These are phyloP conservation scores for Jamesozyma spencerorum DNA, from an alignment of 805 yeast species.

Conservation along the genomic window DNA sequence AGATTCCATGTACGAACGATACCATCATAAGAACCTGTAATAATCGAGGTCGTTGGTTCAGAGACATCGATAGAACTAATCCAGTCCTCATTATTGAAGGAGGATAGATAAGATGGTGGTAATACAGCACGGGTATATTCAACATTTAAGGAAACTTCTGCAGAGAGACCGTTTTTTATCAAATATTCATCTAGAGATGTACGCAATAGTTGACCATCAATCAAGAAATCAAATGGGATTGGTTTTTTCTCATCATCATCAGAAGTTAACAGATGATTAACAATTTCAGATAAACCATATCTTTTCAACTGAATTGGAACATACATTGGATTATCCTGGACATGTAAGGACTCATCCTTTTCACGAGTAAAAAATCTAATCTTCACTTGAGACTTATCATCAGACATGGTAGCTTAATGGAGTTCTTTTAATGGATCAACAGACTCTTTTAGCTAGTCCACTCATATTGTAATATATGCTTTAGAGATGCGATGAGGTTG, in stretches of 20 bases:
- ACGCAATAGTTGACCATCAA: conserved; percentile 75
- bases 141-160: conserved; percentile 66
- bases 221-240: conserved; percentile 85
- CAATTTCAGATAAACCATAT: conserved; percentile 89
- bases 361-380: conserved; percentile 82
- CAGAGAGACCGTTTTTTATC: conserved; percentile 64
- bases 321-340: conserved; percentile 70
- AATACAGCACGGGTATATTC: conserved; percentile 89
- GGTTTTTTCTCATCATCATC: conserved; percentile 38
- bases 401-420: conserved; percentile 8
- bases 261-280: conserved; percentile 64
- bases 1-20: conserved; percentile 81
- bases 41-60: conserved; percentile 37
- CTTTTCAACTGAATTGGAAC: conserved; percentile 83
- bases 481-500: conserved; percentile 5
- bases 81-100: conserved; percentile 94
- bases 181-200: conserved; percentile 74
- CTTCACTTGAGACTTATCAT: conserved; percentile 58
- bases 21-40: conserved; percentile 92
- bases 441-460: no score
- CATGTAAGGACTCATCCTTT: conserved; percentile 60
- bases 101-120: conserved; percentile 87
- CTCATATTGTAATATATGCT: no score
- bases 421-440: background rate
- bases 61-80: conserved; percentile 53